Base-by-base conservation (phyloP, 176 grass and related monocot genomes). In the Lolium rigidum region DNA sequence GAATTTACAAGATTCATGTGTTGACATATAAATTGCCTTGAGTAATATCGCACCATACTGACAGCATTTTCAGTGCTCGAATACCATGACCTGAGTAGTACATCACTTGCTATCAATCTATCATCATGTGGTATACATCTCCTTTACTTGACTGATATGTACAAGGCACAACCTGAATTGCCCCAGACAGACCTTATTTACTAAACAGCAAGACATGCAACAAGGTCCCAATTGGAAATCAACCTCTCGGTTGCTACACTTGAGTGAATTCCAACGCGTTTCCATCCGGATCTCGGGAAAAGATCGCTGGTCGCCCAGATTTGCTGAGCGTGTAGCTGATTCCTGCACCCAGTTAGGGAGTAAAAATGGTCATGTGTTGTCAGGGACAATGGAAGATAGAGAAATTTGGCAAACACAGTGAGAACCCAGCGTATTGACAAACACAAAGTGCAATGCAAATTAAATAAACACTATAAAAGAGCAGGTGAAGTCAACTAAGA, bases 251-350 rank as follows among this genome's bases (percentile, higher is more conserved):
- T 86, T 70, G 76, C 65, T 93, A 95, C 20, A 99, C 92, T 88
- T 96, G 94, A 61, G 97, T 99, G 86, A 99, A 99, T 84, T 96
- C 97, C 86, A 99, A 79, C 1, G 94, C 90, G 0, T 94, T 99
- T 54, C 87, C 92, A 68, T 99, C 97, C 5, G 94, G 94, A 67
- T 96, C 97, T 82, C 97, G 77, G 41, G 94, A 82, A 90, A 98
- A 95, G 58, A 95, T 98, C 5, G 95, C 93, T 50, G 91, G 91
- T 49, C 93, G 82, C 68, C 91, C 93, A 5, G 95, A 98, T 71
- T 88, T 88, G 84, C 94, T 99, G 24, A 98, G 94, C 1, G 97
- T 99, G 83, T 99, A 99, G 67, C 61, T 94, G 78, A 99, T 94
- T 83, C 94, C 97, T 99, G 94, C 60, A 93, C 46, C 20, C 69